Evolutionary conservation across 2,329 filamentous ascomycete species (phyloP).

Genomic region (Colletotrichum chrysophilum): DNA sequence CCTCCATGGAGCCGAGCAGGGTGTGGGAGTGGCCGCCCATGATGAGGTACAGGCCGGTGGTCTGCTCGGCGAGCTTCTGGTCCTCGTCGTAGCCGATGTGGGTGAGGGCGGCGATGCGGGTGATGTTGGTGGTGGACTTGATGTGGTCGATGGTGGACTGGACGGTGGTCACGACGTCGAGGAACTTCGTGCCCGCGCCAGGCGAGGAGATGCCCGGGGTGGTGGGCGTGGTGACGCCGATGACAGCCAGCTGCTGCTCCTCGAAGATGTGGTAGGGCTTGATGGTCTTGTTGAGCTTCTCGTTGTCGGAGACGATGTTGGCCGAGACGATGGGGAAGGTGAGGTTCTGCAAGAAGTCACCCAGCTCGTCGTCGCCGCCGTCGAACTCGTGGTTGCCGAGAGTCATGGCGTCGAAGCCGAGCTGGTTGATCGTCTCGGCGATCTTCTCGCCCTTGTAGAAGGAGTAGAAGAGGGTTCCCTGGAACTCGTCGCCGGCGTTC

Average conservation of each 20-base stretch:
- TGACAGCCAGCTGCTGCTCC: conserved; percentile 64
- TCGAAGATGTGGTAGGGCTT: conserved; percentile 71
- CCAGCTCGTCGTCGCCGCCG: conserved; percentile 66
- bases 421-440: conserved; percentile 67
- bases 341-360: conserved; percentile 65
- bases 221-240: conserved; percentile 67
- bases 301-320: conserved; percentile 66
- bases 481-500: conserved; percentile 73
- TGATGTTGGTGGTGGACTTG: conserved; percentile 64
- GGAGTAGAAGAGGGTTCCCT: conserved; percentile 71
- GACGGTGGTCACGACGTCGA: conserved; percentile 60
- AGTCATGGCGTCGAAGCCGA: conserved; percentile 73
- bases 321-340: conserved; percentile 69
- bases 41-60: conserved; percentile 70
- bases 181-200: conserved; percentile 62
- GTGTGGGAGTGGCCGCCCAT: conserved; percentile 69
- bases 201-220: conserved; percentile 64
- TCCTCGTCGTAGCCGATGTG: conserved; percentile 72
- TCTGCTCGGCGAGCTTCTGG: conserved; percentile 62
- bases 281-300: conserved; percentile 65
- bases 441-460: conserved; percentile 74
- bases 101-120: conserved; percentile 68
- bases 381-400: conserved; percentile 73
- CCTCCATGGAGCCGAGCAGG: conserved; percentile 63
- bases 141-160: conserved; percentile 68